These are phyloP conservation scores for Solanum chiquidenum DNA, from an alignment of 257 asterid genomes.

Conservation along the genomic window DNA sequence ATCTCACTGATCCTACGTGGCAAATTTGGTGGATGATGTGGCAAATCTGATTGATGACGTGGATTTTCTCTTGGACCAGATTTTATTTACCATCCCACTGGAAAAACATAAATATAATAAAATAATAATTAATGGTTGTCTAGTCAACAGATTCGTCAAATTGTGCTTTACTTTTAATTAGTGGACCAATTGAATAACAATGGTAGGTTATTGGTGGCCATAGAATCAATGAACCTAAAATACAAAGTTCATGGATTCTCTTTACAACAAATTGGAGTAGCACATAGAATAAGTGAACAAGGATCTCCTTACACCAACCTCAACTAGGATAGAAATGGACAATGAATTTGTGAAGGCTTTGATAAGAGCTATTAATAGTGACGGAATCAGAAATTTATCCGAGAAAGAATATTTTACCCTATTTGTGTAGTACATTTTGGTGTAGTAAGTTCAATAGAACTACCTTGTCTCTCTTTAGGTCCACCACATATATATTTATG, in stretches of 20 bases:
- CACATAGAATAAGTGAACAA: no score
- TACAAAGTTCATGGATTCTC: no score
- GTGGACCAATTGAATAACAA: background rate
- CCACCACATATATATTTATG: background rate
- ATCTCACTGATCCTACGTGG: slow-evolving; percentile 22
- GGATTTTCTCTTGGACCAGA: background rate
- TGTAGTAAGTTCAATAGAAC: background rate
- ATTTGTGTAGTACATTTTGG: background rate
- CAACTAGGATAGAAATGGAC: background rate
- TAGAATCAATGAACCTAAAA: background rate
- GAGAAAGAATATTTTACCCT: background rate
- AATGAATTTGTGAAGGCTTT: no score
- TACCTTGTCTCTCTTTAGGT: background rate
- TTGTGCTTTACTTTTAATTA: background rate
- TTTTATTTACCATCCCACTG: background rate
- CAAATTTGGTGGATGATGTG: slow-evolving; percentile 1
- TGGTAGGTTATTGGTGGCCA: background rate
- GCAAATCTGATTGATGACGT: slow-evolving; percentile 1
- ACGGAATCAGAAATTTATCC: background rate
- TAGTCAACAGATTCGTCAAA: background rate
- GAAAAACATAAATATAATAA: background rate
- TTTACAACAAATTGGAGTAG: no score
- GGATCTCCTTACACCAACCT: background rate
- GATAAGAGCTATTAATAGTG: background rate
- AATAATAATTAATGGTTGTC: background rate